Base-by-base conservation (phyloP, 2,329 filamentous ascomycete species). In the Elsinoe ampelina region DNA sequence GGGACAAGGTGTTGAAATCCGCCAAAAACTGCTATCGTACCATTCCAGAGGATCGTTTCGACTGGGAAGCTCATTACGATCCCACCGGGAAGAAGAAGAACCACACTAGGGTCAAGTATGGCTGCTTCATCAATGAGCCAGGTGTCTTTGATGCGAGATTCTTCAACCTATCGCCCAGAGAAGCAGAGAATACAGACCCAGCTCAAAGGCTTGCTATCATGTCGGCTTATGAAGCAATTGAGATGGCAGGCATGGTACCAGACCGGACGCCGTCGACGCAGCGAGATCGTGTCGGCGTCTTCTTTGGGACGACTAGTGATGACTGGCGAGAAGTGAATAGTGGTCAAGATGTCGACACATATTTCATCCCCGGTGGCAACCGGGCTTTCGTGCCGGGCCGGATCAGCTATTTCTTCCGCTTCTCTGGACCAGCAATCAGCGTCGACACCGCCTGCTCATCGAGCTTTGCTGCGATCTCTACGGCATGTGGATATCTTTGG, bases 91-190 rank as follows among this genome's bases (percentile, higher is more conserved):
- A 69, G 42, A 59, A 38, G 1, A 63, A 64, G n/a, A 72, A 72
- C 54, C 65, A 63, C 54, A 35, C 20, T 34, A 52, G 47, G 26
- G 26, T 30, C 26, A 30, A 30, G 5, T 71, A 67, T 48, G 71
- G 72, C 1, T 70, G 67, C 51, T 74, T 68, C 30, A 63, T 74
- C n/a, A 63, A 71, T 12, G 48, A 68, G 3, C 68, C 72, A 0
- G 71, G 67, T 0, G 30, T 65, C 1, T 75, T 75, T 55, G 72
- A 75, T 60, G 59, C 67, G 2, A 60, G 61, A 0, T 72, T 74
- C 57, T 75, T 75, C 63, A 68, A 71, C 43, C 72, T 74, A 63
- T 66, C 63, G 10, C 67, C 66, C 12, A 51, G 63, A 19, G 66
- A 68, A 54, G 63, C 64, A 32, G 55, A 60, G 15, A 57, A 61